A percentile compares a stretch with the other conserved stretches of the same genome.
phyloP scores from a whole-genome alignment of 2,329 filamentous ascomycete species.

The Cladorrhinum sp. region DNA sequence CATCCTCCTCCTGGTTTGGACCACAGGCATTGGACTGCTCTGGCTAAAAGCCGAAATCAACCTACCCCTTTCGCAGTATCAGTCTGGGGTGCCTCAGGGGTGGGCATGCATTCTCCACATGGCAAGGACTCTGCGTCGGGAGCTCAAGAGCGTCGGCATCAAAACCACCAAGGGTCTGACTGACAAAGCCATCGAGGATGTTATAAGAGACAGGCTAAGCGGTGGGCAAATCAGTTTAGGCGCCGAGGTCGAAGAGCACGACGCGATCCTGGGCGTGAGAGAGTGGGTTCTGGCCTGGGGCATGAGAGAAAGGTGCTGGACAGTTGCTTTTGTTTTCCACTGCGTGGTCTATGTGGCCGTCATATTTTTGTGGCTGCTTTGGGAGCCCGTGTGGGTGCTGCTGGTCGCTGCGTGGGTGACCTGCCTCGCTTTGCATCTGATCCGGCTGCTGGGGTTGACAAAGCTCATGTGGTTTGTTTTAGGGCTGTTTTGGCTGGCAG shows the following conservation, averaged over 20 bases:
- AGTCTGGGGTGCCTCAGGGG: background rate
- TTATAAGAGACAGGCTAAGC: background rate
- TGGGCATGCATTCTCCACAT: conserved; percentile 1
- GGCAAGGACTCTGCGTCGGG: background rate
- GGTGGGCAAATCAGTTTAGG: conserved; percentile 1
- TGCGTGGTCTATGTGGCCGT: background rate
- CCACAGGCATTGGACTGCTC: background rate
- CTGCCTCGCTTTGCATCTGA: background rate
- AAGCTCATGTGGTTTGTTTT: background rate
- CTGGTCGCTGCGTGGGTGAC: background rate
- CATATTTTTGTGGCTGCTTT: background rate
- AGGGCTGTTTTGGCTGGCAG: background rate
- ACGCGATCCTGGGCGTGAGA: background rate
- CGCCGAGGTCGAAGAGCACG: background rate
- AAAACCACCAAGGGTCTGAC: background rate
- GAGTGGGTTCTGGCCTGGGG: background rate
- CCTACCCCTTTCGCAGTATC: background rate
- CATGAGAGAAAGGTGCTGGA: background rate
- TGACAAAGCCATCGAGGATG: background rate
- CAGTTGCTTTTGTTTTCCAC: background rate
- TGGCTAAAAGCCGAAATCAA: conserved; percentile 4
- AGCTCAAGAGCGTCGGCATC: background rate
- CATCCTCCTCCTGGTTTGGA: background rate
- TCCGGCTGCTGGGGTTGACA: background rate
- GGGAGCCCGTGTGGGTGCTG: background rate